Conservation (phyloP, 1,284 basidiomycete genomes). For the Ustilago vetiveriae region DNA sequence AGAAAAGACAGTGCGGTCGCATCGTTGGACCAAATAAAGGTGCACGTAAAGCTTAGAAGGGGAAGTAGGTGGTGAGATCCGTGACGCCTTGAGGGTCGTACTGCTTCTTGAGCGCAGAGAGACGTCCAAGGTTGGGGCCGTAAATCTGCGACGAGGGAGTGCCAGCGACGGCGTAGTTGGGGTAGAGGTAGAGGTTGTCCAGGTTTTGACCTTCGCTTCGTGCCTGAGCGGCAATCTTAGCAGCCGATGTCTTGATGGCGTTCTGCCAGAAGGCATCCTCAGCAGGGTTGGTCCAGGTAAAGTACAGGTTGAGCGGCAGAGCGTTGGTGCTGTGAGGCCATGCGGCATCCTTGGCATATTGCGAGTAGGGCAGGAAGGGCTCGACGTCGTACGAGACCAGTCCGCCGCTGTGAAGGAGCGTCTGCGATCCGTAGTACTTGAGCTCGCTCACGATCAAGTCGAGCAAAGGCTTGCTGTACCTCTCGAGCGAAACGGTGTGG, state of each 20-base stretch:
- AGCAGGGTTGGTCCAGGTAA: slow-evolving; percentile 46
- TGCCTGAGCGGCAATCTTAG: slow-evolving; percentile 38
- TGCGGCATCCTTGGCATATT: slow-evolving; percentile 34
- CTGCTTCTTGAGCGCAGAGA: slow-evolving; percentile 29
- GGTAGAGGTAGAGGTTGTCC: slow-evolving; percentile 47
- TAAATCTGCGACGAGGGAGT: slow-evolving; percentile 36
- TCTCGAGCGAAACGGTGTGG: slow-evolving; percentile 49
- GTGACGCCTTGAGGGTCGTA: slow-evolving; percentile 53
- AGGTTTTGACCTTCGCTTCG: slow-evolving; percentile 52
- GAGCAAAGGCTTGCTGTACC: slow-evolving; percentile 42
- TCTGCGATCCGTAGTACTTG: slow-evolving; percentile 33
- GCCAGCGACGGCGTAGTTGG: slow-evolving; percentile 53
- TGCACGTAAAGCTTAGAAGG: slow-evolving; percentile 36
- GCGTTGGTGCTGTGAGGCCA: slow-evolving; percentile 51
- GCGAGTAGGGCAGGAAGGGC: slow-evolving; percentile 51
- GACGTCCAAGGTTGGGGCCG: slow-evolving; percentile 43
- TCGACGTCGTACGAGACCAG: slow-evolving; percentile 59
- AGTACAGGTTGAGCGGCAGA: slow-evolving; percentile 57
- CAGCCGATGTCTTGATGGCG: slow-evolving; percentile 38
- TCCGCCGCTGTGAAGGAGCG: slow-evolving; percentile 24
- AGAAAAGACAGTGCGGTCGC: too few species aligned
- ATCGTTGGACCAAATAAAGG: too few species aligned
- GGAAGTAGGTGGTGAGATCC: slow-evolving; percentile 54
- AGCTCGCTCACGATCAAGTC: slow-evolving; percentile 48
- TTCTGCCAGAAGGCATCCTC: slow-evolving; percentile 48